Evolutionary conservation across 2,329 filamentous ascomycete genomes (phyloP).

Genomic region (Neofusicoccum umdonicola): DNA sequence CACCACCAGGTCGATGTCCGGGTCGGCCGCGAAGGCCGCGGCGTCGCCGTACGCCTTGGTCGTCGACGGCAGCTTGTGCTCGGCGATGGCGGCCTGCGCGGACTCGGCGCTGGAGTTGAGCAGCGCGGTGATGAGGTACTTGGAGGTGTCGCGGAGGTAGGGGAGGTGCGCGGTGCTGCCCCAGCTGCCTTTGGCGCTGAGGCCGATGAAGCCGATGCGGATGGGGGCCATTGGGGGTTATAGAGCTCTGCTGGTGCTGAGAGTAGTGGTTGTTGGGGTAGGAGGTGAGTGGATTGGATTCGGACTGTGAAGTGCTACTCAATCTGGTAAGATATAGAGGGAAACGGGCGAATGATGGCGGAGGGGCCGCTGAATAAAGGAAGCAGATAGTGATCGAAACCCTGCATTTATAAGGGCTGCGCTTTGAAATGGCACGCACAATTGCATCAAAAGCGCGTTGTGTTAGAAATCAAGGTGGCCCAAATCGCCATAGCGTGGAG

Average conservation of each 20-base stretch:
- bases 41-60: conserved; percentile 47
- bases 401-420: neutral
- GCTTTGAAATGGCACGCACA: neutral
- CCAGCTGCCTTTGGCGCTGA: conserved; percentile 38
- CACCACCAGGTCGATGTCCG: conserved; percentile 49
- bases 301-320: neutral
- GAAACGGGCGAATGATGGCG: neutral
- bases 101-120: conserved; percentile 48
- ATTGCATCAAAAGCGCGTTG: neutral
- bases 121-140: conserved; percentile 51
- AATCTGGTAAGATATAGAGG: neutral
- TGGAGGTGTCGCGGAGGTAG: conserved; percentile 30
- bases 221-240: conserved; percentile 26
- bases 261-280: no score
- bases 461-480: conserved; percentile 9
- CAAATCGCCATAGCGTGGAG: conserved; percentile 3
- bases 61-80: conserved; percentile 36
- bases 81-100: conserved; percentile 42
- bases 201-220: conserved; percentile 32
- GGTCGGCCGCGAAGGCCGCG: conserved; percentile 44
- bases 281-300: neutral
- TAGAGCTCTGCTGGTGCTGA: neutral
- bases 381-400: neutral
- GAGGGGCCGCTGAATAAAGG: neutral
- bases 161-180: conserved; percentile 39